A percentile compares a stretch with the other conserved stretches of the same genome.
phyloP scores from a whole-genome alignment of 441 rosid genomes.

The Brassica balearica region DNA sequence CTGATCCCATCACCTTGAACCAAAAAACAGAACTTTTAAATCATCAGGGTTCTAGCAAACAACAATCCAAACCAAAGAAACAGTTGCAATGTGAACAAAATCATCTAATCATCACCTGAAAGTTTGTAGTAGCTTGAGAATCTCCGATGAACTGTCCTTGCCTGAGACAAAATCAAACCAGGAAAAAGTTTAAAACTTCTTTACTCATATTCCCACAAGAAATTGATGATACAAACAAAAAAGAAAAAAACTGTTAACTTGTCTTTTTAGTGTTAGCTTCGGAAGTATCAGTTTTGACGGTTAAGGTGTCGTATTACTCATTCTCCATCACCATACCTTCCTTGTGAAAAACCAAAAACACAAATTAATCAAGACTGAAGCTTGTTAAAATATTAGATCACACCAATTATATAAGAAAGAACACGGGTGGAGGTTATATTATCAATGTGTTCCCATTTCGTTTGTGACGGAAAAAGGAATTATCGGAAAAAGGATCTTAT shows the following conservation, averaged over 20 bases:
- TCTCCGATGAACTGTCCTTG: constrained; percentile 88
- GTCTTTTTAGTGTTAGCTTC: constrained; percentile 86
- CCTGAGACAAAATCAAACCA: constrained; percentile 49
- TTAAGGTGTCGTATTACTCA: constrained; percentile 75
- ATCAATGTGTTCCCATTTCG: constrained; percentile 3
- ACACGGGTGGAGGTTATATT: background rate
- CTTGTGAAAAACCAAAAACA: constrained; percentile 21
- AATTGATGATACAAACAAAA: background rate
- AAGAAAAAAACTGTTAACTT: constrained; percentile 44
- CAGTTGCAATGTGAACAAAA: constrained; percentile 20
- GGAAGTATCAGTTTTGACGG: constrained; percentile 72
- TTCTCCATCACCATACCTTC: constrained; percentile 72
- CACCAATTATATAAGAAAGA: background rate
- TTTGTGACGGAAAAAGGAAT: constrained; percentile 1
- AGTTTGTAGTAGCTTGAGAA: constrained; percentile 87
- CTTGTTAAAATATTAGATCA: constrained; percentile 12
- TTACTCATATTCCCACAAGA: background rate
- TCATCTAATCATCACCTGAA: constrained; percentile 59
- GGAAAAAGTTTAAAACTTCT: background rate
- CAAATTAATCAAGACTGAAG: background rate
- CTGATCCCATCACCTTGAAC: constrained; percentile 76
- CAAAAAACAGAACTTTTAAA: background rate
- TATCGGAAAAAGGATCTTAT: constrained; percentile 25
- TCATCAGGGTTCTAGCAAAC: background rate
- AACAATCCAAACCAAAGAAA: background rate